Conservation (phyloP, 2,329 filamentous ascomycete genomes). For the Fusarium azukiicola region DNA sequence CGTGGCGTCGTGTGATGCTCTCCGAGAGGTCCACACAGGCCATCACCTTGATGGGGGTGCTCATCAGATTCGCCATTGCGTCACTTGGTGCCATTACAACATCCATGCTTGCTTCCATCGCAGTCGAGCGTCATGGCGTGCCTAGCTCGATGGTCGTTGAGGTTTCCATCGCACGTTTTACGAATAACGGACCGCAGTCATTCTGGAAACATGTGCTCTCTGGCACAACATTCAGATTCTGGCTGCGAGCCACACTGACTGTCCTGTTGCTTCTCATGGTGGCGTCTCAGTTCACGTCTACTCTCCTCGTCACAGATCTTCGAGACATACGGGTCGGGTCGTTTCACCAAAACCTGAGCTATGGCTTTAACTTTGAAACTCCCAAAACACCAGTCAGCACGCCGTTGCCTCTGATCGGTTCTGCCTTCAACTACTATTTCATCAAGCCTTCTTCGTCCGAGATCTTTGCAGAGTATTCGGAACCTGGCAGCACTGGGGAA, state of each 20-base stretch:
- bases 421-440: not conserved
- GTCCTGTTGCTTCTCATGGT: not conserved
- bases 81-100: not conserved
- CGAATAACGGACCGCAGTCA: not conserved
- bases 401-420: not conserved
- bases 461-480: not conserved
- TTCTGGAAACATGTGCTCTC: not conserved
- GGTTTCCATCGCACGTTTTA: slow-evolving; percentile 6
- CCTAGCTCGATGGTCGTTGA: not conserved
- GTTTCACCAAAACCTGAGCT: not conserved
- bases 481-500: not conserved
- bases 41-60: not conserved
- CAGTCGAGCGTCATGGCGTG: not conserved
- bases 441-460: not conserved
- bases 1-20: slow-evolving; percentile 5
- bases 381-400: not conserved
- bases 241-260: not conserved
- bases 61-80: not conserved
- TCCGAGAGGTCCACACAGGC: not conserved
- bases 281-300: slow-evolving; percentile 14
- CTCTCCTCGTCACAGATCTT: not conserved
- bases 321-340: not conserved
- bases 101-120: not conserved
- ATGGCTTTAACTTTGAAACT: not conserved
- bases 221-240: not conserved